These are phyloP conservation scores for Fusarium xylarioides DNA, from an alignment of 2,329 filamentous ascomycete genomes.

Conservation along the genomic window DNA sequence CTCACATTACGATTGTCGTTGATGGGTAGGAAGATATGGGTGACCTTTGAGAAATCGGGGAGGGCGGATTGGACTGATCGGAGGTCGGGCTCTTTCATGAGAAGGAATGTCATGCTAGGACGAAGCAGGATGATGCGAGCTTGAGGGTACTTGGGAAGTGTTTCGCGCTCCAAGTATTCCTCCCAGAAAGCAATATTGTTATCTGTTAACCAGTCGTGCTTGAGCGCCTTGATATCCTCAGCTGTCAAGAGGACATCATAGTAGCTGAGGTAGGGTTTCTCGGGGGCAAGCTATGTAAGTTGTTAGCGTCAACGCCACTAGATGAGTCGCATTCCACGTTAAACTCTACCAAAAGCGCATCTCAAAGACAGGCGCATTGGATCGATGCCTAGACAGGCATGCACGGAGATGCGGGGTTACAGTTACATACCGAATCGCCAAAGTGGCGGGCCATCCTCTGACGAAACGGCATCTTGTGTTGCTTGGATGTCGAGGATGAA, in stretches of 20 bases:
- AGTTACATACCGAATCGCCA: slow-evolving; percentile 56
- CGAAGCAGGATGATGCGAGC: slow-evolving; percentile 90
- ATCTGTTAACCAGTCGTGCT: slow-evolving; percentile 95
- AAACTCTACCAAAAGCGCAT: slow-evolving; percentile 9
- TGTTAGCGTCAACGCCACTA: slow-evolving; percentile 17
- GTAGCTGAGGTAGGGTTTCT: slow-evolving; percentile 53
- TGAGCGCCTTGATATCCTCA: slow-evolving; percentile 88
- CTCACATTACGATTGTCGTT: slow-evolving; percentile 84
- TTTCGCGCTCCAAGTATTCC: slow-evolving; percentile 93
- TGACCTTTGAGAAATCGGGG: slow-evolving; percentile 80
- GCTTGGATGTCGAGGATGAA: slow-evolving; percentile 27
- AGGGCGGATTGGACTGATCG: slow-evolving; percentile 71
- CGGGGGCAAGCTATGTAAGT: slow-evolving; percentile 57
- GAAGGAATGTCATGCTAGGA: slow-evolving; percentile 90
- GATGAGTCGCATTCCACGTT: slow-evolving; percentile 9
- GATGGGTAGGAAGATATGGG: slow-evolving; percentile 94
- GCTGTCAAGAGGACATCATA: slow-evolving; percentile 70
- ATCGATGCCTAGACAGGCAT: not conserved
- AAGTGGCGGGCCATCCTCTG: slow-evolving; percentile 58
- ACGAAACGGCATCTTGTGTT: slow-evolving; percentile 50
- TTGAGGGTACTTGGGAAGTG: slow-evolving; percentile 79
- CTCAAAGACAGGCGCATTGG: slow-evolving; percentile 14
- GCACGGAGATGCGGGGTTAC: slow-evolving; percentile 37
- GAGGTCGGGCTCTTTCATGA: slow-evolving; percentile 76
- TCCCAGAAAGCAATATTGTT: slow-evolving; percentile 99